phyloP scores from a whole-genome alignment of 768 basidiomycete genomes.

The Suillus plorans region DNA sequence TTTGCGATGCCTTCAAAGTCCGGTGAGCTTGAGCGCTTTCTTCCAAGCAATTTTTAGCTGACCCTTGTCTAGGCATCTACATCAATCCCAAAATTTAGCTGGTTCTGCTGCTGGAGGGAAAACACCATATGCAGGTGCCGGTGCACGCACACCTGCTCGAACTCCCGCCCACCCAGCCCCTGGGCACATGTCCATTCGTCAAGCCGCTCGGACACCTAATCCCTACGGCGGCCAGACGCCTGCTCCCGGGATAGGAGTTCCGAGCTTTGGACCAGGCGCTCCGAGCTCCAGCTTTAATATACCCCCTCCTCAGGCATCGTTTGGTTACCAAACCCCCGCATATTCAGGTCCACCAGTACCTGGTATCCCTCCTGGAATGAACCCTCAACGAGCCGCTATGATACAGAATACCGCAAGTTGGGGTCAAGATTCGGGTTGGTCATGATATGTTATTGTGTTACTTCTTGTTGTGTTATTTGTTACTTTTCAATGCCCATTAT shows the following conservation, averaged over 20 bases:
- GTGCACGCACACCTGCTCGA: slow-evolving; percentile 73
- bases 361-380: slow-evolving; percentile 56
- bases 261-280: slow-evolving; percentile 34
- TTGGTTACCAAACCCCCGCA: slow-evolving; percentile 42
- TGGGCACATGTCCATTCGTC: slow-evolving; percentile 77
- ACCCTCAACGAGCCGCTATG: slow-evolving; percentile 66
- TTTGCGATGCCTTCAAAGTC: slow-evolving; percentile 98
- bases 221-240: slow-evolving; percentile 59
- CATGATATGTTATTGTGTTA: slow-evolving; percentile 16
- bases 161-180: slow-evolving; percentile 75
- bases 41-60: slow-evolving; percentile 1
- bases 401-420: slow-evolving; percentile 50
- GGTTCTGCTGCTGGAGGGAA: slow-evolving; percentile 57
- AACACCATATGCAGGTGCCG: slow-evolving; percentile 71
- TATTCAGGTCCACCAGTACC: slow-evolving; percentile 51
- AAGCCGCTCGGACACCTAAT: slow-evolving; percentile 71
- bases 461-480: slow-evolving; percentile 17
- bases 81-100: slow-evolving; percentile 70
- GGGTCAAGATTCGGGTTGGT: slow-evolving; percentile 35
- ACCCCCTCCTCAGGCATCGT: slow-evolving; percentile 32
- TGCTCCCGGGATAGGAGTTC: slow-evolving; percentile 32
- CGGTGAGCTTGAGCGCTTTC: slow-evolving; percentile 41
- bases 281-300: slow-evolving; percentile 29
- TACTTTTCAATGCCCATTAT: slow-evolving; percentile 12
- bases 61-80: slow-evolving; percentile 55